phyloP scores from a whole-genome alignment of 352 stramenopile genomes.

The Phytophthora europaea region DNA sequence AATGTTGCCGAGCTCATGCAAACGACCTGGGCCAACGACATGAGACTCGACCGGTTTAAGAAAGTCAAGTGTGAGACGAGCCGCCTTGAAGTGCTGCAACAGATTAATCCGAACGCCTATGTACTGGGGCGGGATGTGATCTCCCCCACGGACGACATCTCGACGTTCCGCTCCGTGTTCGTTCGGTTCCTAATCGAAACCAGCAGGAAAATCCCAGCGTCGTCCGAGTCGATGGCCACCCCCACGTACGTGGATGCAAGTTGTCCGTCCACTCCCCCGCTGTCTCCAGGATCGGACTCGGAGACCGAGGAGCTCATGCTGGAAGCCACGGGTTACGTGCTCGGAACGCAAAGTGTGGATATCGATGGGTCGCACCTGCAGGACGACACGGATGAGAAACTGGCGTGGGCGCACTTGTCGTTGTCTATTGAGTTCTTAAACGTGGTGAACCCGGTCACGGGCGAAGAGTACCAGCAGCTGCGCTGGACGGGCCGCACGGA shows the following conservation, averaged over 20 bases:
- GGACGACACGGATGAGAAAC: constrained; percentile 22
- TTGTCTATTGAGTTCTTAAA: constrained; percentile 58
- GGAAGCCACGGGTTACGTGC: constrained; percentile 48
- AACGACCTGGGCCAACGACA: constrained; percentile 54
- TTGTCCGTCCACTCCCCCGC: constrained; percentile 20
- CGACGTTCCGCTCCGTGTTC: constrained; percentile 54
- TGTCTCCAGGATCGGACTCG: constrained; percentile 24
- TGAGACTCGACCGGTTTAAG: constrained; percentile 49
- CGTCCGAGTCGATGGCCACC: constrained; percentile 16
- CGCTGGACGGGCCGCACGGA: constrained; percentile 60
- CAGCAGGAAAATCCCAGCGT: constrained; percentile 21
- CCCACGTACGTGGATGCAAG: constrained; percentile 36
- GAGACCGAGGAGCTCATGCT: constrained; percentile 29
- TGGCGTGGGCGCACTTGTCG: constrained; percentile 57
- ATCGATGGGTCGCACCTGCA: constrained; percentile 30
- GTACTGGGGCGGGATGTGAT: constrained; percentile 57
- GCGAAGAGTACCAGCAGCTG: constrained; percentile 47
- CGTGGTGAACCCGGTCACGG: constrained; percentile 40
- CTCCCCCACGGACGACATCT: constrained; percentile 38
- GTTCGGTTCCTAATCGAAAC: constrained; percentile 54
- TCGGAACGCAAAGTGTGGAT: constrained; percentile 60
- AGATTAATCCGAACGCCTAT: constrained; percentile 47
- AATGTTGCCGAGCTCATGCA: constrained; percentile 46
- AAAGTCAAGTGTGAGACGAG: constrained; percentile 60
- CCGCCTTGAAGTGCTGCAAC: constrained; percentile 53